Percentiles rank a stretch among this genome's conserved stretches.
phyloP scores from a whole-genome alignment of 2,329 filamentous ascomycete genomes.

The Colletotrichum incanum region DNA sequence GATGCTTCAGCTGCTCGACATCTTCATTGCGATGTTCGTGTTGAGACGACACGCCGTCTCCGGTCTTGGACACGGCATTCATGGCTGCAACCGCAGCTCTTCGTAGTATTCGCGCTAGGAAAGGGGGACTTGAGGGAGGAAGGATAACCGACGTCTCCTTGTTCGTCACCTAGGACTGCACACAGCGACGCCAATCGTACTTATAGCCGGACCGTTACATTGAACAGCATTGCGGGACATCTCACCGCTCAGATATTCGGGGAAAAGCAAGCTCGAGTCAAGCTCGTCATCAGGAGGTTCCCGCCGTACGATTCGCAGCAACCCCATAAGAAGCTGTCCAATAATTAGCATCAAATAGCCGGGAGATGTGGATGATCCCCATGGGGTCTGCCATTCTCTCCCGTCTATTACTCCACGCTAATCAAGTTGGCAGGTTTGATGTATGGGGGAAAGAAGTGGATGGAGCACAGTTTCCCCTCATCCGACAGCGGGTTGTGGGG shows the following conservation, averaged over 20 bases:
- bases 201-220: conserved; percentile 22
- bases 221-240: neutral
- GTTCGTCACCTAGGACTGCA: neutral
- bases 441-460: neutral
- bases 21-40: conserved; percentile 35
- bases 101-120: neutral
- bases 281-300: conserved; percentile 14
- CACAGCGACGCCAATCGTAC: conserved; percentile 7
- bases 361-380: conserved; percentile 3
- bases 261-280: conserved; percentile 6
- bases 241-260: conserved; percentile 6
- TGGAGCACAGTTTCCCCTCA: conserved; percentile 7
- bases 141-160: conserved; percentile 8
- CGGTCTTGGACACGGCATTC: conserved; percentile 26
- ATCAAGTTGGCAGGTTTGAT: neutral
- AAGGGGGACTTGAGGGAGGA: neutral
- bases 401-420: neutral
- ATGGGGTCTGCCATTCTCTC: conserved; percentile 3
- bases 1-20: conserved; percentile 38
- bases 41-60: conserved; percentile 30
- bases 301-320: neutral
- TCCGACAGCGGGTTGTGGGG: conserved; percentile 6
- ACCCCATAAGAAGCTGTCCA: conserved; percentile 14
- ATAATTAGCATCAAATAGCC: conserved; percentile 14
- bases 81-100: conserved; percentile 3